Evolutionary conservation across 352 stramenopile genomes (phyloP), one percentile per base, ranked within the genome.

Genomic region (Phytophthora pluvialis): DNA sequence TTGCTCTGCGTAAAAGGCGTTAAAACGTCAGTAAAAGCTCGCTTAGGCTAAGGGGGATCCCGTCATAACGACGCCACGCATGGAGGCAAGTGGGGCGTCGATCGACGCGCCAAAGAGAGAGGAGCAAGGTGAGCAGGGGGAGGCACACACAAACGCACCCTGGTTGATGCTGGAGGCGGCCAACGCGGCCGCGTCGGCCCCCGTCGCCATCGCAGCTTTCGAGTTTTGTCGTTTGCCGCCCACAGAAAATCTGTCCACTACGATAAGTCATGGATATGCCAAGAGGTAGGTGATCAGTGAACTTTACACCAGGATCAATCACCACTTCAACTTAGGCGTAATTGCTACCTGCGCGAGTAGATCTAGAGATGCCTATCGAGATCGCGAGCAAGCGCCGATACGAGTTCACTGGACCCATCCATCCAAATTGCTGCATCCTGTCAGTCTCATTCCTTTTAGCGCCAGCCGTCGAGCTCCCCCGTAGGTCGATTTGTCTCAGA

Each of bases 1-100:
- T 88, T 94, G 83, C 50, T 93, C 83, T 92, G 54, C 16, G 13
- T 32, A 53, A 51, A 60, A 52, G 33, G 15, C 26, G 18, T 60
- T 46, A 49, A 57, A 70, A 35, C 16, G 46, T 69, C 1, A 74
- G 55, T 62, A 50, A 42, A 31, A 64, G 35, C 32, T 29, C 33
- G n/a, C 11, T 21, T 21, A 21, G 21, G 40, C 13, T 33, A 45
- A 26, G 33, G 12, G 3, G 25, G 39, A 61, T 40, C 26, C 21
- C 47, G 13, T 15, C 31, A 13, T 10, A 42, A 60, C 25, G 6
- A 49, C 33, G 32, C 39, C 46, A 48, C 59, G 25, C 3, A 12
- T 12, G 15, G 32, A n/a, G 11, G 13, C 9, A 7, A 54, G 9
- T 4, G 15, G 1, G n/a, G 15, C 15, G 26, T 38, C 13, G 28